Base-by-base conservation (phyloP, 177 flowering plant genomes). In the Vitis hybrid region DNA sequence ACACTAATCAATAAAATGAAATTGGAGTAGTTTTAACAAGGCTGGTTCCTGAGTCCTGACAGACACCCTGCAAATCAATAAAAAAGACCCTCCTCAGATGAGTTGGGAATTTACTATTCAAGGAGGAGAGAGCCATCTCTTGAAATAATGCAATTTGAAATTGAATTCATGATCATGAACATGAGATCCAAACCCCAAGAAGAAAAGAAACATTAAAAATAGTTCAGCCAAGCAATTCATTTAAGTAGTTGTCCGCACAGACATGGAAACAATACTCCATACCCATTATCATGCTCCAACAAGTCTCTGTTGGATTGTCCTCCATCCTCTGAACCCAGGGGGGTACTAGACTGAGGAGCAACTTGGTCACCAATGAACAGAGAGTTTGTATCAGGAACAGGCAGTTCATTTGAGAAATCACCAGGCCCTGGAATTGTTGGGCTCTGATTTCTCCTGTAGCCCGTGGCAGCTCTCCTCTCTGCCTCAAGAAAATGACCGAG, bases 401-500 rank as follows among this genome's bases (percentile, higher is more conserved):
- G 72, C 5, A 40, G 60, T 19, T 11, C 49, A 14, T 63, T 65
- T 3, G 59, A 60, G 62, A 79, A 72, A 68, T 80, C 81, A 71
- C 63, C 72, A 1, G 79, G 80, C 7, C 76, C 79, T 51, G 64
- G 70, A 52, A 30, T 48, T 18, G 67, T 27, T 7, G 76, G 60
- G 56, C 61, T 67, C 17, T 40, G 70, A 54, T 76, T 77, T 55
- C 77, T 81, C 72, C 77, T 78, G 73, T 58, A 66, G 24, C 2
- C 11, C 18, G 9, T 70, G 54, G 82, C 80, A 24, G 79, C 77
- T 70, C 71, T 74, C 50, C 87, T 79, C 68, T 86, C 89, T 51
- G 54, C 82, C 70, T 79, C 75, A 56, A 86, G 87, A 48, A 79
- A 81, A 50, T 81, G 83, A 51, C 75, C 79, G 8, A 86, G 83